Percentiles rank a stretch among this genome's conserved stretches.
Conservation (phyloP, 2,329 filamentous ascomycete species). For the Pestalotiopsis sp. region DNA sequence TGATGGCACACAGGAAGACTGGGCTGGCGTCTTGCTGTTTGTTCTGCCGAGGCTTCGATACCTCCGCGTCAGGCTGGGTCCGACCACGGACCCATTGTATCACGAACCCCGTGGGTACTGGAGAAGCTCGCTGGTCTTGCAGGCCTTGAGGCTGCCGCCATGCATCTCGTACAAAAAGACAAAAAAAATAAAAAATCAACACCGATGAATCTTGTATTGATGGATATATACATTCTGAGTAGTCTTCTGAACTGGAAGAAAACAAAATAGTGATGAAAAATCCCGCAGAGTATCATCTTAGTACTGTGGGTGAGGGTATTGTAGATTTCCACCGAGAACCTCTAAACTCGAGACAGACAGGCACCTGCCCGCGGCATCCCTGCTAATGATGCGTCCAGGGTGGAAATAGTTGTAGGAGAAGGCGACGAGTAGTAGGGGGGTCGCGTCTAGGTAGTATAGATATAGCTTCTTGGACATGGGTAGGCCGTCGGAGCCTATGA, state of each 20-base stretch:
- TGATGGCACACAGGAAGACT: neutral
- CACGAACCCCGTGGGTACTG: neutral
- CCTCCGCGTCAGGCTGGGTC: neutral
- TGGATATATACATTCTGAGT: no score
- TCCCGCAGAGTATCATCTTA: no score
- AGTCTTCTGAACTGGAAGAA: no score
- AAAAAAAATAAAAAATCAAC: no score
- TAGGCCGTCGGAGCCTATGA: conserved; percentile 29
- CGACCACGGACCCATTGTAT: neutral
- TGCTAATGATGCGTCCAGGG: neutral
- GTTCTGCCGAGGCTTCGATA: neutral
- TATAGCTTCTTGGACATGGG: neutral
- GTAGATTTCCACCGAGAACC: no score
- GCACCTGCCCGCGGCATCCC: no score
- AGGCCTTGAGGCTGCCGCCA: neutral
- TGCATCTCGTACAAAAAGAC: no score
- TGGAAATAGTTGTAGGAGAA: neutral
- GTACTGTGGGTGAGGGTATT: no score
- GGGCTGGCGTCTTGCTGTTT: neutral
- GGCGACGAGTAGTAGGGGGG: neutral
- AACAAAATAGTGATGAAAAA: no score
- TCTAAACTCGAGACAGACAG: no score
- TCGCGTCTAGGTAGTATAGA: neutral
- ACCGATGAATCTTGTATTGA: no score
- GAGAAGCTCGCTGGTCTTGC: neutral